Base-by-base conservation (phyloP, 306 rosid species). In the Trichosanthes cucumerina region DNA sequence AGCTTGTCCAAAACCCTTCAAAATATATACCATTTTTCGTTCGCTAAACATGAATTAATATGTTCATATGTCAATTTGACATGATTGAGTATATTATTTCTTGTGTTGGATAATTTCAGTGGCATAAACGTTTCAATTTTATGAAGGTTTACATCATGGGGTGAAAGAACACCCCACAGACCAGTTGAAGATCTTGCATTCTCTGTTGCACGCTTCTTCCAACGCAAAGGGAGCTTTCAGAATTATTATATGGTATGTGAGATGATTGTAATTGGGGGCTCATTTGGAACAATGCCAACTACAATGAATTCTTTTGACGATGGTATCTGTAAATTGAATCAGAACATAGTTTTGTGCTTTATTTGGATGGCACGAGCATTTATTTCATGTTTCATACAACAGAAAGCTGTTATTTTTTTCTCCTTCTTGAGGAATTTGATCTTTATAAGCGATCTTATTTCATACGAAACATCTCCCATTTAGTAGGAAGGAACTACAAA, bases 181-280 rank as follows among this genome's bases (percentile, higher is more conserved):
- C 98, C 96, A 71, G 97, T 79, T 82, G 95, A 95, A 91, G 98
- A 95, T 82, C 95, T 95, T 83, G 97, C 98, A 56, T 95, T 95
- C 88, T 96, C 98, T 14, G 92, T 95, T 81, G 98, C 95, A 57
- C 97, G 98, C 79, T 95, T 94, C 86, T 92, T 84, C 83, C 93
- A 95, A 81, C 96, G 97, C 79, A 92, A 97, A 79, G 98, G 98
- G 83, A 87, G 96, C 93, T 90, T 95, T 83, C 97, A 90, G 84
- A 95, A 95, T 80, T 95, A 95, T 82, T 95, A 95, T 84, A 95
- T 95, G 98, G 98, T 95, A 88, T 63, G 75, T 21, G 65, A 75
- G 56, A 70, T 77, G 70, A 36, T 33, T 39, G 31, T n/a, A 65
- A 39, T 64, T 64, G 12, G 65, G 65, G 36, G 52, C 26, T 50